A percentile compares a stretch with the other conserved stretches of the same genome.
Conservation (phyloP, 2,329 filamentous ascomycete species). For the Cercospora berteroae region DNA sequence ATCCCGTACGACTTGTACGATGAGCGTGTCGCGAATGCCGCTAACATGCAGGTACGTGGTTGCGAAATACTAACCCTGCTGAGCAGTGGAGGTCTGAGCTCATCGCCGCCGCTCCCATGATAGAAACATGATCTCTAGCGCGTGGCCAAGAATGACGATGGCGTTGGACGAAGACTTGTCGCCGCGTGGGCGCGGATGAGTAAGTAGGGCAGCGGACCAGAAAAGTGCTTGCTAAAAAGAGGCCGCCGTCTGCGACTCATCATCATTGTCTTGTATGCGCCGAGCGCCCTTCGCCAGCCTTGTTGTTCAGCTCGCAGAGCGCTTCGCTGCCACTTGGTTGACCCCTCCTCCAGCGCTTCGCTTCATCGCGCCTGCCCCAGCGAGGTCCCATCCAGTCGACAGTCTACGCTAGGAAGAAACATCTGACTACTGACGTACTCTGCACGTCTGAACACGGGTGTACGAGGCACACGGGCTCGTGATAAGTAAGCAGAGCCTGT, state of each 20-base stretch:
- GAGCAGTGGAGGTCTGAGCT: constrained; percentile 1
- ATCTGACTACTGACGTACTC: constrained; percentile 4
- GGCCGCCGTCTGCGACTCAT: neutral
- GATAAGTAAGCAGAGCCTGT: neutral
- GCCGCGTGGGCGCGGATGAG: constrained; percentile 1
- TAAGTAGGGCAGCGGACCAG: neutral
- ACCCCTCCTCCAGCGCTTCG: neutral
- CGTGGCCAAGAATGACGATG: constrained; percentile 3
- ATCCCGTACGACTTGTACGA: neutral
- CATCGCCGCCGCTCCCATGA: constrained; percentile 1
- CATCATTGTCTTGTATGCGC: neutral
- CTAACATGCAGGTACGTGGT: constrained; percentile 4
- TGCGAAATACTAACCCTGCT: neutral
- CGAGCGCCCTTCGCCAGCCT: neutral
- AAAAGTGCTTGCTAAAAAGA: constrained; percentile 1
- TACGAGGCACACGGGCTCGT: neutral
- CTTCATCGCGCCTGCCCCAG: neutral
- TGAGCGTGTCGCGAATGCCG: neutral
- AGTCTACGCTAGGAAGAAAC: neutral
- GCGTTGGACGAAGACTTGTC: neutral
- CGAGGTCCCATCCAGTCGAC: neutral
- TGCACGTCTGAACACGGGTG: neutral
- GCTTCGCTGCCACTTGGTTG: neutral
- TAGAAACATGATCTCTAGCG: neutral
- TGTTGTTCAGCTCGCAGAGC: constrained; percentile 1